Conservation (phyloP, 768 basidiomycete species). For the Auriculariales sp. region DNA sequence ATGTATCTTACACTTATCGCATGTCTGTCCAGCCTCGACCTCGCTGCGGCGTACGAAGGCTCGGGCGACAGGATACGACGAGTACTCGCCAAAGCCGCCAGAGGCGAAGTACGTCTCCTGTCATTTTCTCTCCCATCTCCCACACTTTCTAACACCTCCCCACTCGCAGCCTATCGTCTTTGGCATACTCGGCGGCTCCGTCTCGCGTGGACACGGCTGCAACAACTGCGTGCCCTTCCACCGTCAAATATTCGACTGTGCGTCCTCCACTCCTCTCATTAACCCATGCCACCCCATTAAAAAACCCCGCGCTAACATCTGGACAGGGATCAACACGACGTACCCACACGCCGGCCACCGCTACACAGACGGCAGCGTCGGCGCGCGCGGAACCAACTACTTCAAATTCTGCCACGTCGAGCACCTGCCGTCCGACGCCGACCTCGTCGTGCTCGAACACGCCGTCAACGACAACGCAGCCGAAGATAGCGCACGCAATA, state of each 20-base stretch:
- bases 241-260: conserved; percentile 3
- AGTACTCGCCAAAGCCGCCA: neutral
- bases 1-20: no score
- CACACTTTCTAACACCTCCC: no score
- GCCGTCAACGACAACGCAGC: neutral
- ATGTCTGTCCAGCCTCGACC: neutral
- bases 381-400: conserved; percentile 3
- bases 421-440: neutral
- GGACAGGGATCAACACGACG: neutral
- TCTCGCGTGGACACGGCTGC: conserved; percentile 4
- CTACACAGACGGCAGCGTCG: conserved; percentile 2
- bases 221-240: conserved; percentile 2
- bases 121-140: conserved; percentile 2
- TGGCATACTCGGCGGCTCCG: no score
- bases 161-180: no score
- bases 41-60: neutral
- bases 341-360: conserved; percentile 2
- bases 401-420: conserved; percentile 4
- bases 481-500: neutral
- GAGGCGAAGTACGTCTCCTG: conserved; percentile 1
- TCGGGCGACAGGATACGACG: conserved; percentile 2
- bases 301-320: neutral
- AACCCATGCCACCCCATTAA: no score
- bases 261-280: neutral
- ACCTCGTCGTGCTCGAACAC: conserved; percentile 1